Evolutionary conservation across 176 grass and related monocot species (phyloP), one percentile per base, ranked within the genome.

Genomic region (Carex myosuroides): DNA sequence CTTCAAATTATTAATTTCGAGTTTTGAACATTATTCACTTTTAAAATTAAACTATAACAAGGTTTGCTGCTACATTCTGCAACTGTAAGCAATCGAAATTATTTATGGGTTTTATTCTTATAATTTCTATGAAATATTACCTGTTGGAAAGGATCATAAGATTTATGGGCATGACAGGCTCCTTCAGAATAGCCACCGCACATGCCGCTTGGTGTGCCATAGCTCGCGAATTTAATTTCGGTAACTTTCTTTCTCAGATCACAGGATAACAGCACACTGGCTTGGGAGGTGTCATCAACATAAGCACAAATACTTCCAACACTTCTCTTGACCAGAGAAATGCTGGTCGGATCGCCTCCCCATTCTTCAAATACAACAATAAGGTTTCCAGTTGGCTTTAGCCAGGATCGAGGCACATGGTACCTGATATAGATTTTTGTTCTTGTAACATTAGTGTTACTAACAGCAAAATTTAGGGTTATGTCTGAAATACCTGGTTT

Each of bases 281-380:
- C 84, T 53, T 75, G 9, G 24, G 71, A 46, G 46, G 22, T 30
- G 1, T 53, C 46, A 26, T 75, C 71, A 53, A 99, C 90, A 66
- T 95, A 91, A 60, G 93, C 96, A 32, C 96, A 99, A 11, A 93
- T 41, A 63, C 86, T 92, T 79, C 89, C 88, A 20, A 82, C 81
- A 32, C 69, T 95, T 86, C 96, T 89, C 89, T 95, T 99, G 54
- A 92, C 91, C 83, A 99, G 87, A n/a, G 91, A 87, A 72, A 99
- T 95, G 48, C 84, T 81, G 0, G 86, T 79, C 13, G 93, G 89
- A 65, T 99, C 93, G 26, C 96, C 96, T 3, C 93, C 96, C 81
- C 87, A 94, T 89, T 99, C 96, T 85, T 99, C 96, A 17, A 99
- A 92, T 70, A 99, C 70, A 41, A 99, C 96, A 66, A 95, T 41